phyloP scores from a whole-genome alignment of 257 asterid species.

The Jacaranda mimosifolia region DNA sequence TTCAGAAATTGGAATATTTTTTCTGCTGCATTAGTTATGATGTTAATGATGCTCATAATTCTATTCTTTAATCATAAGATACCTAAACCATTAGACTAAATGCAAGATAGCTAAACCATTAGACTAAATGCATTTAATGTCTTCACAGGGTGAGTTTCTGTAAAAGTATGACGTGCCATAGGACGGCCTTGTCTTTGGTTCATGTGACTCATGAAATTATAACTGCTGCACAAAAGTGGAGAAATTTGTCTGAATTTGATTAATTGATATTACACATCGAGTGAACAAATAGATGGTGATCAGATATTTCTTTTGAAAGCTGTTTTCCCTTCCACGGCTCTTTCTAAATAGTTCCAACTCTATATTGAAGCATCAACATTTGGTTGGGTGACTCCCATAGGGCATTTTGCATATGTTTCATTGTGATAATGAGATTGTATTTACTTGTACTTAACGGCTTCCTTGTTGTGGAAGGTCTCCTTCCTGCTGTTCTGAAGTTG shows the following conservation, averaged over 20 bases:
- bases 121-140: too few relatives aligned
- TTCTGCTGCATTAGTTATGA: background rate
- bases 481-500: background rate
- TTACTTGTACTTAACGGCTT: constrained; percentile 14
- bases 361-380: background rate
- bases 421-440: constrained; percentile 10
- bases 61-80: constrained; percentile 4
- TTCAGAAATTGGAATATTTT: background rate
- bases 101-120: too few relatives aligned
- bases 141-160: too few relatives aligned
- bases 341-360: background rate
- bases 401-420: background rate
- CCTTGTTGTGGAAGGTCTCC: background rate
- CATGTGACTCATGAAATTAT: background rate
- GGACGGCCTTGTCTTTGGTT: background rate
- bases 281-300: background rate
- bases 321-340: too few relatives aligned
- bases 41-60: background rate
- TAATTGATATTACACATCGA: background rate
- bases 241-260: constrained; percentile 3
- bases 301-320: too few relatives aligned
- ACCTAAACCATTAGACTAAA: background rate
- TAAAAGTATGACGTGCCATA: constrained; percentile 1
- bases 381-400: too few relatives aligned
- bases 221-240: constrained; percentile 5